A percentile compares a stretch with the other conserved stretches of the same genome.
Conservation (phyloP, 1,139 yeast species). For the Nadsonia starkeyi-henricii region DNA sequence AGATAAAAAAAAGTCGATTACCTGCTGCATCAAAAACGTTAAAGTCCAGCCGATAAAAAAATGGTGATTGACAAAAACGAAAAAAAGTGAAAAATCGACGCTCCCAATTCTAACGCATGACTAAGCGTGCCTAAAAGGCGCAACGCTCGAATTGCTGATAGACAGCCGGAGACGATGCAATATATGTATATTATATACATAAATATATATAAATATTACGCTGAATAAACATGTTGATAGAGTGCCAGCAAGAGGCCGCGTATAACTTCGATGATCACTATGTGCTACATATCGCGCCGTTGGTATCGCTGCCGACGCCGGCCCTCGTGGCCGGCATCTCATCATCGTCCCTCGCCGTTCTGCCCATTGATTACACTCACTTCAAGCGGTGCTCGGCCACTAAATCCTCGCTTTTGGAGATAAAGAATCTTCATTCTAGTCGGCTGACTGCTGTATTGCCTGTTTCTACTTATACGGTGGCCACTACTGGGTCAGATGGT, state of each 20-base stretch:
- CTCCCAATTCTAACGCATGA: constrained; percentile 3
- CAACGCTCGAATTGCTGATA: no score
- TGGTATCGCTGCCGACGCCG: constrained; percentile 17
- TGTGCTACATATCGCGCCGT: constrained; percentile 33
- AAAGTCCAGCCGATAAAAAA: no score
- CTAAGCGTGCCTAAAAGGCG: constrained; percentile 10
- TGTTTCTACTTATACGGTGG: constrained; percentile 21
- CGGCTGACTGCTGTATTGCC: constrained; percentile 15
- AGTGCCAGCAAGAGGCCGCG: constrained; percentile 7
- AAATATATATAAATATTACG: no score
- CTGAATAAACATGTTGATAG: not conserved
- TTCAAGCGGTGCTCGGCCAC: constrained; percentile 8
- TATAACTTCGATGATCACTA: constrained; percentile 30
- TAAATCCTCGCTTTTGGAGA: constrained; percentile 2
- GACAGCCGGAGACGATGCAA: no score
- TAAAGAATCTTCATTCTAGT: constrained; percentile 20
- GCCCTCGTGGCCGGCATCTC: constrained; percentile 35
- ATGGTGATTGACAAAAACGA: not conserved
- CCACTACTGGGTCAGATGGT: constrained; percentile 39
- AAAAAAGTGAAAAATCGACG: not conserved
- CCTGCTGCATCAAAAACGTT: not conserved
- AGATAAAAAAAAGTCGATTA: not conserved
- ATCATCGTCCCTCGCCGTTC: constrained; percentile 31
- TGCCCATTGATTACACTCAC: constrained; percentile 14
- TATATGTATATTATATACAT: no score